Evolutionary conservation across 2,329 filamentous ascomycete species (phyloP).

Genomic region (Aureobasidium uvarum): DNA sequence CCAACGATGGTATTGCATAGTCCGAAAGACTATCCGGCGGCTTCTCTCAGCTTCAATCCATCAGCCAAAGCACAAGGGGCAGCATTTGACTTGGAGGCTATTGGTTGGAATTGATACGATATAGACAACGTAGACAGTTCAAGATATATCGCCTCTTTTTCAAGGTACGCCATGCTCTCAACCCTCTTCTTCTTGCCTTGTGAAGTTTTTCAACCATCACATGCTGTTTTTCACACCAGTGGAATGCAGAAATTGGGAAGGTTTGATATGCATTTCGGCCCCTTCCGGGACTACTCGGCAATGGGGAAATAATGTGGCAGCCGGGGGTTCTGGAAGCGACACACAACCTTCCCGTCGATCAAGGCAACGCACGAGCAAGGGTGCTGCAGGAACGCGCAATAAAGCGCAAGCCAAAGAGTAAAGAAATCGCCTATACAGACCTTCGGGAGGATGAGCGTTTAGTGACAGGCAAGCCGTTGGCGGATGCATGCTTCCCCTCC

Average conservation of each 20-base stretch:
- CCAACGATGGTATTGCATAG: slow-evolving; percentile 7
- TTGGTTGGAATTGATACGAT: neutral
- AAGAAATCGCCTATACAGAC: slow-evolving; percentile 6
- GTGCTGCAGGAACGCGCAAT: slow-evolving; percentile 10
- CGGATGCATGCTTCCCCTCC: neutral
- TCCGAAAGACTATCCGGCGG: neutral
- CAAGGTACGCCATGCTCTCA: neutral
- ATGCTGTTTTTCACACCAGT: neutral
- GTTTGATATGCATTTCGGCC: slow-evolving; percentile 21
- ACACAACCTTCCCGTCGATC: neutral
- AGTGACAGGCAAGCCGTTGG: slow-evolving; percentile 6
- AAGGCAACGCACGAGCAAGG: slow-evolving; percentile 11
- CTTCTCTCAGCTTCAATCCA: neutral
- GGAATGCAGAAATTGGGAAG: slow-evolving; percentile 5
- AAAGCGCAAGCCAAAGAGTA: neutral
- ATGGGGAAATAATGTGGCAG: neutral
- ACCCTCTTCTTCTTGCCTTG: neutral
- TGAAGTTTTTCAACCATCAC: no score
- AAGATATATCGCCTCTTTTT: neutral
- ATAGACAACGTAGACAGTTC: neutral
- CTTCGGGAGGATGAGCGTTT: neutral
- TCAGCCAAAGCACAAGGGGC: neutral
- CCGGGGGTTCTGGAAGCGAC: neutral
- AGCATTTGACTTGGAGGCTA: neutral
- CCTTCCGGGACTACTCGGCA: neutral